A percentile compares a stretch with the other conserved stretches of the same genome.
Conservation (phyloP, 2,329 filamentous ascomycete species). For the Amauroascus verrucosus region DNA sequence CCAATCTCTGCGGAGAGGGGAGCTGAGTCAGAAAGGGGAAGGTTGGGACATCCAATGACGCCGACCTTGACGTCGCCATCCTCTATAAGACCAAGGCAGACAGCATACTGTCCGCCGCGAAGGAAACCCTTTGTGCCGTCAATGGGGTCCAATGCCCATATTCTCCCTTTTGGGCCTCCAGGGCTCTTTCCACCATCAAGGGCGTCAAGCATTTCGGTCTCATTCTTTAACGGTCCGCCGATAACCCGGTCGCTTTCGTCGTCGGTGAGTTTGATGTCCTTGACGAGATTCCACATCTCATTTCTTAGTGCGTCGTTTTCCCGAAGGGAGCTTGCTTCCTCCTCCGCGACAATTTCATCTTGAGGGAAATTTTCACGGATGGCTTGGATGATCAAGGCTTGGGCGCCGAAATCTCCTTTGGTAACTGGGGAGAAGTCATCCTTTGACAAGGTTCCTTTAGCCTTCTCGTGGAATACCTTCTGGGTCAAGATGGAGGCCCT, state of each 20-base stretch:
- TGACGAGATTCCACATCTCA: slow-evolving; percentile 77
- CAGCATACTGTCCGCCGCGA: slow-evolving; percentile 90
- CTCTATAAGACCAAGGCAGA: slow-evolving; percentile 83
- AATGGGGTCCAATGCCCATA: slow-evolving; percentile 96
- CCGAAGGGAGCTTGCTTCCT: slow-evolving; percentile 74
- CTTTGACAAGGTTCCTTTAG: slow-evolving; percentile 90
- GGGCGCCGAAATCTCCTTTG: slow-evolving; percentile 94
- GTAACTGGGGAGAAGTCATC: slow-evolving; percentile 94
- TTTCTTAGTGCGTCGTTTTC: slow-evolving; percentile 58
- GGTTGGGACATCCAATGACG: slow-evolving; percentile 89
- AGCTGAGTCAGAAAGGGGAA: slow-evolving; percentile 72
- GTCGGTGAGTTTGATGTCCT: slow-evolving; percentile 59
- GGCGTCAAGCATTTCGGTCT: slow-evolving; percentile 51
- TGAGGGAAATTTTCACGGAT: slow-evolving; percentile 80
- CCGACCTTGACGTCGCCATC: slow-evolving; percentile 91
- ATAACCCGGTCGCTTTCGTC: slow-evolving; percentile 54
- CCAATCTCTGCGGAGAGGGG: slow-evolving; percentile 63
- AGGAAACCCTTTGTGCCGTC: slow-evolving; percentile 97
- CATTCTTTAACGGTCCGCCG: slow-evolving; percentile 56
- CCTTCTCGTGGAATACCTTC: slow-evolving; percentile 72
- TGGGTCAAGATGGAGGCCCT: slow-evolving; percentile 67
- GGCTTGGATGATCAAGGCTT: slow-evolving; percentile 88
- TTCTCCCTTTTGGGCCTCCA: slow-evolving; percentile 43
- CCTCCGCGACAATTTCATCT: slow-evolving; percentile 89
- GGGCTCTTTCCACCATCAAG: slow-evolving; percentile 45